Conservation (phyloP, 495 filamentous ascomycete genomes). For the Podospora comata region DNA sequence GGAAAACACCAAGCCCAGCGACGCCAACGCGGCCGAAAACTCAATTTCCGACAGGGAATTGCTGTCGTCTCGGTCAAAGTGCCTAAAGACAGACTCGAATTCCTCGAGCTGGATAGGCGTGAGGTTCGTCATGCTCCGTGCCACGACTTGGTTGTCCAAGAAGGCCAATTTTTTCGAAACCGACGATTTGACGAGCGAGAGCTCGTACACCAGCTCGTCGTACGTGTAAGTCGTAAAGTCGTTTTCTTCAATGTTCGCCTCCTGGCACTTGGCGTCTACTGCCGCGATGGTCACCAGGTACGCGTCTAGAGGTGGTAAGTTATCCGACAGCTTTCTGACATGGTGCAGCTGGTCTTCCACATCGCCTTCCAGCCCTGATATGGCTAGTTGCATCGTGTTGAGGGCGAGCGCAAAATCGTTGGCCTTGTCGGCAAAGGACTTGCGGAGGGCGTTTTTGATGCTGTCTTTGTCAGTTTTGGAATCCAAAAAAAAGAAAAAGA, state of each 20-base stretch:
- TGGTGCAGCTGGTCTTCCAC: constrained; percentile 89
- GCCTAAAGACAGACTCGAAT: constrained; percentile 94
- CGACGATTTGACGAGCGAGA: constrained; percentile 81
- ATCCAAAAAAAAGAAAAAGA: background rate
- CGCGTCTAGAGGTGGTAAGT: constrained; percentile 79
- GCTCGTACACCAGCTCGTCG: constrained; percentile 91
- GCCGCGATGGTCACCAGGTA: constrained; percentile 80
- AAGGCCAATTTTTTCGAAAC: constrained; percentile 95
- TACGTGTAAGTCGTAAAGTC: constrained; percentile 98
- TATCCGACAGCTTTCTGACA: constrained; percentile 74
- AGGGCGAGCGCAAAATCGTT: constrained; percentile 95
- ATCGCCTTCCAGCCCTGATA: constrained; percentile 92
- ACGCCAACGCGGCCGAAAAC: constrained; percentile 91
- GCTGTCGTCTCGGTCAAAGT: constrained; percentile 90
- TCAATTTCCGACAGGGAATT: constrained; percentile 93
- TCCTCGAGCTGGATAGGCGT: constrained; percentile 98
- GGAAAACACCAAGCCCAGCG: constrained; percentile 88
- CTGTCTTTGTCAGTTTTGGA: constrained; percentile 34
- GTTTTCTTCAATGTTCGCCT: constrained; percentile 98
- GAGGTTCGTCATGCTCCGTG: constrained; percentile 96
- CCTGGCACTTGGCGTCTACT: constrained; percentile 81
- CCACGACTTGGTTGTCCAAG: constrained; percentile 94
- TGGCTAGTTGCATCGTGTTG: constrained; percentile 86
- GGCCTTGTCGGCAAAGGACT: constrained; percentile 89
- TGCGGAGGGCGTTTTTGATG: constrained; percentile 92